Conservation (phyloP, 257 asterid genomes). For the Nicotiana paniculata region DNA sequence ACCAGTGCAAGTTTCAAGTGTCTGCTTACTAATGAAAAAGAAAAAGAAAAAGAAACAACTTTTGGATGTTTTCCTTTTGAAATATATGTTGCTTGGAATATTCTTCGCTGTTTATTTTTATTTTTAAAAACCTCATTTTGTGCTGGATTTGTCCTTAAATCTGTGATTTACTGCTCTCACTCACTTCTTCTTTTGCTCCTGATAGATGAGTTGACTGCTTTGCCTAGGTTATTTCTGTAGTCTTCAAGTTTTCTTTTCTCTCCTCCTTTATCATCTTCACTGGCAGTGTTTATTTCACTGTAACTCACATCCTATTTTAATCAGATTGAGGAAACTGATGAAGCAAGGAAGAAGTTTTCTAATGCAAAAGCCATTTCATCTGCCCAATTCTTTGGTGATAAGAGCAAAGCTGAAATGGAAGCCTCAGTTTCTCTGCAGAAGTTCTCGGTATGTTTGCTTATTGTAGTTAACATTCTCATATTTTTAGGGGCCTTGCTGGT, state of each 20-base stretch:
- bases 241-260: neutral
- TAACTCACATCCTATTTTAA: neutral
- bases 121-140: neutral
- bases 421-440: conserved; percentile 74
- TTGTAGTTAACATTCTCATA: neutral
- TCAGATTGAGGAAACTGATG: conserved; percentile 93
- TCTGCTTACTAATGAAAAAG: neutral
- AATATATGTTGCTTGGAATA: neutral
- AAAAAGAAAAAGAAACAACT: neutral
- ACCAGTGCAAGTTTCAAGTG: neutral
- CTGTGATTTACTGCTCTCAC: neutral
- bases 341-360: conserved; percentile 93
- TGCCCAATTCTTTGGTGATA: conserved; percentile 90
- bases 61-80: neutral
- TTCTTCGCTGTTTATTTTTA: neutral
- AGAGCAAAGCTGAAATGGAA: conserved; percentile 54
- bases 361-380: conserved; percentile 97
- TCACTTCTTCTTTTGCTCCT: neutral
- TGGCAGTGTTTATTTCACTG: neutral
- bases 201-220: neutral
- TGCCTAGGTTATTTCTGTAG: neutral
- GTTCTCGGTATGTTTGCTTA: conserved; percentile 60
- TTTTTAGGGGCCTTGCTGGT: neutral
- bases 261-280: neutral
- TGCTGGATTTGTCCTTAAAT: neutral